Evolutionary conservation across 441 rosid genomes (phyloP).

Genomic region (Populus hybrid): DNA sequence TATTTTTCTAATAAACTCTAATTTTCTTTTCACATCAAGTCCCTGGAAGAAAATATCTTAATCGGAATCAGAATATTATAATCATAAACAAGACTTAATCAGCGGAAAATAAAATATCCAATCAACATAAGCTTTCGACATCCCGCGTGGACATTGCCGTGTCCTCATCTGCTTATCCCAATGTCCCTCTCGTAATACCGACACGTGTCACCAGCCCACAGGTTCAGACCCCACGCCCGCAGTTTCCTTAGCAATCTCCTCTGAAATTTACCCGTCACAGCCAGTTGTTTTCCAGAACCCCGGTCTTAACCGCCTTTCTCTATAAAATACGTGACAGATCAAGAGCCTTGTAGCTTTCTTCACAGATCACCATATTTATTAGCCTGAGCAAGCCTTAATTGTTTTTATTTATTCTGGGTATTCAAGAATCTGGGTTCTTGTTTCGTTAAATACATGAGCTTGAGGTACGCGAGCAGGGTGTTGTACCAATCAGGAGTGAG

Average conservation of each 20-base stretch:
- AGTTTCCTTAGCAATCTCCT: neutral
- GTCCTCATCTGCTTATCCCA: slow-evolving; percentile 28
- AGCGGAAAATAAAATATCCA: neutral
- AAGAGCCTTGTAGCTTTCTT: neutral
- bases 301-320: neutral
- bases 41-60: neutral
- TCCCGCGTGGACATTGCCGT: neutral
- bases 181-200: neutral
- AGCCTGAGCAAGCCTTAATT: neutral
- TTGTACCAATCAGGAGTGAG: slow-evolving; percentile 36
- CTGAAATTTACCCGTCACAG: neutral
- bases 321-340: neutral
- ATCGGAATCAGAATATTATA: neutral
- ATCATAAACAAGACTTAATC: neutral
- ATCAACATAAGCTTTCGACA: neutral
- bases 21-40: neutral
- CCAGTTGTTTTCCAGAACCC: slow-evolving; percentile 11
- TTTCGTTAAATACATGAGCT: slow-evolving; percentile 16
- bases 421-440: neutral
- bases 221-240: slow-evolving; percentile 8
- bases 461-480: slow-evolving; percentile 35
- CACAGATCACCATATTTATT: neutral
- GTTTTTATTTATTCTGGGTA: neutral
- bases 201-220: slow-evolving; percentile 20
- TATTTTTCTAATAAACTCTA: neutral